These are phyloP conservation scores for Hordeum vulgare DNA, from an alignment of 176 grass and related monocot species.

Conservation along the genomic window DNA sequence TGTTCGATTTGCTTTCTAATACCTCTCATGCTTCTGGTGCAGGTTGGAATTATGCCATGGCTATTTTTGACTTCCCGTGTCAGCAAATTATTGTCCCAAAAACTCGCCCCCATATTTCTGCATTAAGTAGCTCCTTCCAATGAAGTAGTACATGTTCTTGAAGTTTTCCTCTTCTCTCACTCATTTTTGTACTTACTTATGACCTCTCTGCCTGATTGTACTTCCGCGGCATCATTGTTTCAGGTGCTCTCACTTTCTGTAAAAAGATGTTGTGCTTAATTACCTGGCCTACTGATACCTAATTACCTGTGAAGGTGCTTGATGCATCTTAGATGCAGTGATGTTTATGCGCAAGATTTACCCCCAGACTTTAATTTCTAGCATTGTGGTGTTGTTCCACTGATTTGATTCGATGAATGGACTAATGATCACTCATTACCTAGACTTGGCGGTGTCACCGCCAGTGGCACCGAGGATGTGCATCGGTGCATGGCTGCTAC, in stretches of 20 bases:
- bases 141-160: not conserved
- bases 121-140: not conserved
- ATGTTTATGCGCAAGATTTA: not conserved
- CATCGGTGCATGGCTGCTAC: no score
- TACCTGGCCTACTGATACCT: not conserved
- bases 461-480: no score
- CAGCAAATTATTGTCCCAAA: constrained; percentile 67
- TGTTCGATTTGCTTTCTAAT: not conserved
- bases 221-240: not conserved
- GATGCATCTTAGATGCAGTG: not conserved
- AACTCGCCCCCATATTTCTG: constrained; percentile 38
- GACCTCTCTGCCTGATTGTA: not conserved
- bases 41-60: constrained; percentile 95
- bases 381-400: not conserved
- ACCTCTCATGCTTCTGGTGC: not conserved
- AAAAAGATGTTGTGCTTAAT: not conserved
- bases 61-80: constrained; percentile 68
- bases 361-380: not conserved
- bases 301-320: not conserved
- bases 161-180: not conserved
- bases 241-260: not conserved
- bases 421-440: no score
- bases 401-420: no score
- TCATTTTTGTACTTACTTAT: not conserved
- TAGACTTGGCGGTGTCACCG: no score